These are phyloP conservation scores for Euphorbia peplus DNA, from an alignment of 345 rosid genomes.

Conservation along the genomic window DNA sequence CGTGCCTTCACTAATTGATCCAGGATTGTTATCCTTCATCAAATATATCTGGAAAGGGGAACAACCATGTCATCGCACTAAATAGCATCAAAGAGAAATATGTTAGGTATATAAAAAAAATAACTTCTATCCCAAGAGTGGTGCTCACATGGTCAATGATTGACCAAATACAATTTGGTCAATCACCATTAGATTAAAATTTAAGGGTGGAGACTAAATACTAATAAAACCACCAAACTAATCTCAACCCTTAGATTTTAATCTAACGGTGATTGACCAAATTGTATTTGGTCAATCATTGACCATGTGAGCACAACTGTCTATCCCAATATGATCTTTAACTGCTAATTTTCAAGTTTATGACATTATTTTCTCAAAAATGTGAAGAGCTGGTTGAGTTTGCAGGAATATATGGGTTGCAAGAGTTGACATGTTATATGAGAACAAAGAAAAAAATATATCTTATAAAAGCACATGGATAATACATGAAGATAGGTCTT, in stretches of 20 bases:
- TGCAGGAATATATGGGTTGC: not conserved
- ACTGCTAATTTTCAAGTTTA: not conserved
- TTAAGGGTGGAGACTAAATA: too few species aligned
- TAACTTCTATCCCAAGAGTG: too few species aligned
- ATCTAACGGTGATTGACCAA: too few species aligned
- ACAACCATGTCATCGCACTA: slow-evolving; percentile 2
- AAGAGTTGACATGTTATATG: not conserved
- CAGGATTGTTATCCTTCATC: slow-evolving; percentile 61
- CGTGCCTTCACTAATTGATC: slow-evolving; percentile 63
- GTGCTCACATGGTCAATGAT: too few species aligned
- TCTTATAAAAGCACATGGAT: too few species aligned
- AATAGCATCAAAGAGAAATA: not conserved
- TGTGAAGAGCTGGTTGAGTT: not conserved
- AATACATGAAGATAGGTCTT: too few species aligned
- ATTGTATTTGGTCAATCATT: too few species aligned
- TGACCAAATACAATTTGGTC: too few species aligned
- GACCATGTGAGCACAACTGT: too few species aligned
- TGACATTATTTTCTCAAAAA: not conserved
- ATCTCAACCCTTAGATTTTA: too few species aligned
- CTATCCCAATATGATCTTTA: not conserved
- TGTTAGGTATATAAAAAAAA: not conserved
- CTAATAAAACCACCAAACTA: too few species aligned
- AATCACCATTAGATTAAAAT: too few species aligned
- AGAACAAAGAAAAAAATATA: not conserved
- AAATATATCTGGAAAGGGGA: slow-evolving; percentile 52